Base-by-base conservation (phyloP, 176 grass and related monocot species). In the Bromus sterilis region DNA sequence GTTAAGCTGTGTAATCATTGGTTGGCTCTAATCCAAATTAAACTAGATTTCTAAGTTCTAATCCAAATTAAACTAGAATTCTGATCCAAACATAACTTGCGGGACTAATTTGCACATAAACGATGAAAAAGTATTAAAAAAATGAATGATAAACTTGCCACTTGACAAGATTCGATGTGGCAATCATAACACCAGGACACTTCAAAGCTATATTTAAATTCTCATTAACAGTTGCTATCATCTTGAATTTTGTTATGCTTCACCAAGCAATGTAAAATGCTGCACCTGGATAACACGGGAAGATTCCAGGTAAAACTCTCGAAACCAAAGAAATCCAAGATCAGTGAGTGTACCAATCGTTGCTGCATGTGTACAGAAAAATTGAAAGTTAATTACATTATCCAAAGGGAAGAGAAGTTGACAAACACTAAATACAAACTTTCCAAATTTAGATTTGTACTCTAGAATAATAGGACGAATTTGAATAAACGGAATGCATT, bases 231-330 rank as follows among this genome's bases (percentile, higher is more conserved):
- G 31, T 59, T 77, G 41, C 8, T 53, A 48, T 32, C 32, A 77
- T 71, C 32, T 71, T 72, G 11, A 87, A 87, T 78, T 72, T 83
- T 2, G 11, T 71, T 62, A 46, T 63, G 78, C 64, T 70, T 82
- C 7, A 61, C 32, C 14, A 53, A 37, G 20, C 1, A 69, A 75
- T 46, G 73, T 32, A 25, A 85, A 78, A 76, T 59, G 14, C 51
- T 71, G 53, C 82, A 98, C 95, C 95, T 98, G 95, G 59, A 98
- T 98, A 58, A 98, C 95, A 76, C 88, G 95, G 58, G 95, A 98
- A 81, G 95, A 98, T 91, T 98, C 95, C 82, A 98, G 90, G 79
- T 98, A 98, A 87, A 98, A 98, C 89, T 98, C 95, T 55, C 95
- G 86, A 29, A 98, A 98, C 95, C 95, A 98, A 78, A 98, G 95